These are phyloP conservation scores for Astrephomene gubernaculifera DNA, from an alignment of 139 green algal species.

Conservation along the genomic window DNA sequence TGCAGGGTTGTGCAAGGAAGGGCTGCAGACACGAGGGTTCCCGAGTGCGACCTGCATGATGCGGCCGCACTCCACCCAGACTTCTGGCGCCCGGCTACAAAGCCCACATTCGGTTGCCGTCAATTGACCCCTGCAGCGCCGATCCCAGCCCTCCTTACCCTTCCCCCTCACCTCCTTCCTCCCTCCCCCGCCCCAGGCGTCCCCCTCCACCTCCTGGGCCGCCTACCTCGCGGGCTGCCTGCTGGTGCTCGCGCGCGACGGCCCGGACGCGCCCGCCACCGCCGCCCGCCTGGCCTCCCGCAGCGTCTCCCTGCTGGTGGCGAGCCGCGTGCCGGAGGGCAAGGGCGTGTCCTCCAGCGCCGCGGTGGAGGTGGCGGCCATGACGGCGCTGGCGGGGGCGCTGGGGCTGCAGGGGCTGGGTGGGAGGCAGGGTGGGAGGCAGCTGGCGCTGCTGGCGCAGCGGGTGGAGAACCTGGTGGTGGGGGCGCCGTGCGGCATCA, in stretches of 20 bases:
- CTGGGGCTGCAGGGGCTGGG: slow-evolving; percentile 48
- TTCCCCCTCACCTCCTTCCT: neutral
- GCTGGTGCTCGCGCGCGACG: slow-evolving; percentile 86
- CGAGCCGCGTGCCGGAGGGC: slow-evolving; percentile 89
- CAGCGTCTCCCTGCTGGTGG: slow-evolving; percentile 17
- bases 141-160: neutral
- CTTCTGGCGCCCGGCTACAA: neutral
- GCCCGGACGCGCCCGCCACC: neutral
- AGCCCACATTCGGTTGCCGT: neutral
- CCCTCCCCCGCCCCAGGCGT: slow-evolving; percentile 17
- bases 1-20: neutral
- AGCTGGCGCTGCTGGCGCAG: slow-evolving; percentile 89
- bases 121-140: neutral
- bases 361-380: slow-evolving; percentile 92
- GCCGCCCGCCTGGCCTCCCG: slow-evolving; percentile 6
- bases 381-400: slow-evolving; percentile 78
- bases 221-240: slow-evolving; percentile 92
- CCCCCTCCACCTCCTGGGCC: slow-evolving; percentile 75
- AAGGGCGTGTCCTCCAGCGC: slow-evolving; percentile 93
- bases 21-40: neutral
- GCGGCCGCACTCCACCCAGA: neutral
- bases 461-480: slow-evolving; percentile 94
- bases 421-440: slow-evolving; percentile 46
- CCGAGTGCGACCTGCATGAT: neutral
- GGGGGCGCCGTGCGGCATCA: slow-evolving; percentile 94